A percentile compares a stretch with the other conserved stretches of the same genome.
phyloP scores from a whole-genome alignment of 2,329 filamentous ascomycete species.

The Monosporascus sp. region DNA sequence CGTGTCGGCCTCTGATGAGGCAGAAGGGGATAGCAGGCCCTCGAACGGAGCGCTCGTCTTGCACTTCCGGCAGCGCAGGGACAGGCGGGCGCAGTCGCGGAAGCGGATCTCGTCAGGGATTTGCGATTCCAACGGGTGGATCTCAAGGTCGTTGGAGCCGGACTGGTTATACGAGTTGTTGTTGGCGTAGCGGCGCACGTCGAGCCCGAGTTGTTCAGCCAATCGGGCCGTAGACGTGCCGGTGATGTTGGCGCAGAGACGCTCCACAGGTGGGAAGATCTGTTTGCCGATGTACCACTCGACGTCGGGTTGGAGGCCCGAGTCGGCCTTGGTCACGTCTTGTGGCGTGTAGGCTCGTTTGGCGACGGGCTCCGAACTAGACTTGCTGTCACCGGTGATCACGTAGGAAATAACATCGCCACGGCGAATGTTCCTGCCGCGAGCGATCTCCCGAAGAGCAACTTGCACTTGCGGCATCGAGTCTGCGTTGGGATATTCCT shows the following conservation, averaged over 20 bases:
- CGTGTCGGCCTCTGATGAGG: slow-evolving; percentile 43
- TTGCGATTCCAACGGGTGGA: slow-evolving; percentile 89
- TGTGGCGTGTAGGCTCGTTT: slow-evolving; percentile 86
- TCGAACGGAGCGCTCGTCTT: slow-evolving; percentile 69
- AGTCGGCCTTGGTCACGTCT: slow-evolving; percentile 75
- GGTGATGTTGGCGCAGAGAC: slow-evolving; percentile 90
- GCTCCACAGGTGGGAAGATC: slow-evolving; percentile 95
- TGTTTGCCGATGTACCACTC: slow-evolving; percentile 99
- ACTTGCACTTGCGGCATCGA: slow-evolving; percentile 98
- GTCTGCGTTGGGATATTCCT: slow-evolving; percentile 89
- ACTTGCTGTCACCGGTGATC: slow-evolving; percentile 69
- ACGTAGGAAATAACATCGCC: slow-evolving; percentile 97
- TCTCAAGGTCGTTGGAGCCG: slow-evolving; percentile 58
- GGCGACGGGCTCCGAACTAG: slow-evolving; percentile 63
- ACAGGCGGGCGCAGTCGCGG: slow-evolving; percentile 70
- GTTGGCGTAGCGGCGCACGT: slow-evolving; percentile 80
- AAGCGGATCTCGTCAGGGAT: slow-evolving; percentile 90
- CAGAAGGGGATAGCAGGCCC: slow-evolving; percentile 58
- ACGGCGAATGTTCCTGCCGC: slow-evolving; percentile 82
- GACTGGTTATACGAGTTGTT: slow-evolving; percentile 40
- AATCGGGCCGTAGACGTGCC: slow-evolving; percentile 88
- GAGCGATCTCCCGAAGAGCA: slow-evolving; percentile 78
- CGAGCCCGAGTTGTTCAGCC: slow-evolving; percentile 89
- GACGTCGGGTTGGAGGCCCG: slow-evolving; percentile 77
- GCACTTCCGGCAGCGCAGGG: slow-evolving; percentile 77